phyloP scores from a whole-genome alignment of 2,329 filamentous ascomycete genomes.

The Aspergillus novofumigatus region DNA sequence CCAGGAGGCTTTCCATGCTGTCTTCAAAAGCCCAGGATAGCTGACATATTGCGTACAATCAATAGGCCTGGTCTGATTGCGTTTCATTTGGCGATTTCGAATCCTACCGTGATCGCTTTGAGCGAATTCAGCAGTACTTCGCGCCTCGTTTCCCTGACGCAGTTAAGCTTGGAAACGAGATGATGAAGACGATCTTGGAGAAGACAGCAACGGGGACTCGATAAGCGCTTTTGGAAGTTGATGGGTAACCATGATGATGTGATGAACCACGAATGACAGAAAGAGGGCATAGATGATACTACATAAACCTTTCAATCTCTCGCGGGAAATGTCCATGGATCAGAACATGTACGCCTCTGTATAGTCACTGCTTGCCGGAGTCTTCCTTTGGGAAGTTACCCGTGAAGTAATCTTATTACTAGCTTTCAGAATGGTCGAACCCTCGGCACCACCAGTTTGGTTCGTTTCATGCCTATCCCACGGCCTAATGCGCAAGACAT shows the following conservation, averaged over 20 bases:
- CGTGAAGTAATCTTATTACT: background rate
- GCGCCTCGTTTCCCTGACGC: constrained; percentile 85
- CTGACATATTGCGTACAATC: constrained; percentile 6
- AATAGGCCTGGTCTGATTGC: constrained; percentile 83
- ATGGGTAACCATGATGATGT: background rate
- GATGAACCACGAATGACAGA: background rate
- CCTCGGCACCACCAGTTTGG: background rate
- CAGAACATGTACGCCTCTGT: background rate
- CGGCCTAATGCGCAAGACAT: background rate
- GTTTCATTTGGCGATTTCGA: constrained; percentile 90
- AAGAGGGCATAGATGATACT: background rate
- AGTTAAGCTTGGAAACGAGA: constrained; percentile 82
- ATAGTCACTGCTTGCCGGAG: background rate
- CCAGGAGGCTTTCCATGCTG: background rate
- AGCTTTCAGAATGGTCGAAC: background rate
- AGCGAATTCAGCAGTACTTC: constrained; percentile 87
- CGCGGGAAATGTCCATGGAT: background rate
- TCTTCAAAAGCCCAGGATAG: background rate
- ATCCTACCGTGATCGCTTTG: constrained; percentile 85
- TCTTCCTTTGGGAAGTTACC: background rate
- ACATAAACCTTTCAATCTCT: background rate
- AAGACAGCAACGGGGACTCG: constrained; percentile 50
- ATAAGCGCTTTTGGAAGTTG: background rate
- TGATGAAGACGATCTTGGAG: constrained; percentile 93
- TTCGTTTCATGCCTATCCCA: background rate